A percentile compares a stretch with the other conserved stretches of the same genome.
Evolutionary conservation across 768 basidiomycete species (phyloP).

Genomic region (Pleurotus salmoneostramineus): DNA sequence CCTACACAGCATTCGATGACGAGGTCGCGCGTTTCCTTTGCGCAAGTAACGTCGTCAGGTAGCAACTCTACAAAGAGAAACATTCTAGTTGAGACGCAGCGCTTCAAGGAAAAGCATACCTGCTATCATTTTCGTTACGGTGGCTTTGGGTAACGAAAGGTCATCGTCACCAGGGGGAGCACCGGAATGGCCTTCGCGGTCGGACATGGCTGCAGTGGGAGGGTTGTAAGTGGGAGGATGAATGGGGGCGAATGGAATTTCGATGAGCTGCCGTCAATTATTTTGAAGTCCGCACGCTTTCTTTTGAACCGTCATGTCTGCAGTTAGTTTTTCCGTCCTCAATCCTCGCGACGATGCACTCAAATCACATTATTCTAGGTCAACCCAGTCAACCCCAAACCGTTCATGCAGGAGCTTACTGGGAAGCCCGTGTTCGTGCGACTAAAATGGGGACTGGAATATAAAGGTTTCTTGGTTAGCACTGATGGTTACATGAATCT

Average conservation of each 20-base stretch:
- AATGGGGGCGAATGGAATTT: neutral
- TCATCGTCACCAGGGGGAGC: slow-evolving; percentile 82
- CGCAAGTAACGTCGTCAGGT: slow-evolving; percentile 81
- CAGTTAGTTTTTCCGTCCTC: slow-evolving; percentile 38
- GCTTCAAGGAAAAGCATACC: slow-evolving; percentile 42
- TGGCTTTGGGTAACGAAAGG: slow-evolving; percentile 92
- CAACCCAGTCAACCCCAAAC: slow-evolving; percentile 96
- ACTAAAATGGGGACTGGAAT: slow-evolving; percentile 98
- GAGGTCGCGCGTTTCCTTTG: slow-evolving; percentile 95
- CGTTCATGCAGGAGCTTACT: slow-evolving; percentile 97
- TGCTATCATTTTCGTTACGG: slow-evolving; percentile 94
- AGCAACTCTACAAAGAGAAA: slow-evolving; percentile 66
- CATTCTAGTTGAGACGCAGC: slow-evolving; percentile 5
- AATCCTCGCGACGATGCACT: slow-evolving; percentile 11
- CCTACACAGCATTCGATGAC: slow-evolving; percentile 99
- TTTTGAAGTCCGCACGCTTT: slow-evolving; percentile 5
- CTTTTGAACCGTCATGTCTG: slow-evolving; percentile 57
- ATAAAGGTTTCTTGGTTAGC: slow-evolving; percentile 98
- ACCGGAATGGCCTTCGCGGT: slow-evolving; percentile 75
- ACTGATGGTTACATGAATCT: slow-evolving; percentile 99
- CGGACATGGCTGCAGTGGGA: slow-evolving; percentile 60
- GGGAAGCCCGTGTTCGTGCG: slow-evolving; percentile 94
- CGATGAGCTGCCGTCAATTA: slow-evolving; percentile 11
- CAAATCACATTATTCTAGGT: slow-evolving; percentile 40
- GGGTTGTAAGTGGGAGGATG: neutral